Evolutionary conservation across 106 monocot species (phyloP), one percentile per base, ranked within the genome.

Genomic region (Agapanthus africanus): DNA sequence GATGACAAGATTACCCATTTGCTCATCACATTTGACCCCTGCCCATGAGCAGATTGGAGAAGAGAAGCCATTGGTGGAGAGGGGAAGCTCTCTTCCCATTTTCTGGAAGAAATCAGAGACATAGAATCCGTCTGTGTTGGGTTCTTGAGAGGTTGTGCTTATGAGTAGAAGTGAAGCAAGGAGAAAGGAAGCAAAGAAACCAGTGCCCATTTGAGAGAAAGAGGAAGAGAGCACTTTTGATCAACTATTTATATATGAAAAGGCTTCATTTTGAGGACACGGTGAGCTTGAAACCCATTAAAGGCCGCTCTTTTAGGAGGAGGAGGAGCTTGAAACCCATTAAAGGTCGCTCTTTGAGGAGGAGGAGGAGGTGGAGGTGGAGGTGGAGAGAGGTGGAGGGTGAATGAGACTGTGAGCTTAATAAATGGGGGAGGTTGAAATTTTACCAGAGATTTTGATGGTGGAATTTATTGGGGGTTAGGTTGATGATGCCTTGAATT

Each of bases 81-180:
- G 14, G 4, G 80, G 60, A 4, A 56, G 15, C 40, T 26, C 37
- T 28, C 19, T 73, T 8, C 94, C 85, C 88, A 88, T 88, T 54
- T 63, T 83, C 28, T 35, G 26, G 40, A 95, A 69, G 77, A 95
- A 95, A 10, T 75, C 69, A 6, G 74, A 77, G 54, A 88, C 72
- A 28, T 71, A 88, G 82, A 72, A 91, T 13, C 70, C 91, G 73
- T 91, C 91, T 6, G 91, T 85, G 83, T 91, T 95, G 31, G 79
- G 88, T 35, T 85, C 76, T 59, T 83, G 87, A 11, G 65, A 65
- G 39, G 16, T 8, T 21, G 39, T 40, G 15, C 8, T 19, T 7
- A 7, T 31, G 19, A 37, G 6, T 2, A 63, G 8, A 37, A n/a
- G 36, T n/a, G 63, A 63, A 1, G 16, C 3, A 14, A 31, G 22